Evolutionary conservation across 768 basidiomycete genomes (phyloP).

Genomic region (Suillus ampliporus): DNA sequence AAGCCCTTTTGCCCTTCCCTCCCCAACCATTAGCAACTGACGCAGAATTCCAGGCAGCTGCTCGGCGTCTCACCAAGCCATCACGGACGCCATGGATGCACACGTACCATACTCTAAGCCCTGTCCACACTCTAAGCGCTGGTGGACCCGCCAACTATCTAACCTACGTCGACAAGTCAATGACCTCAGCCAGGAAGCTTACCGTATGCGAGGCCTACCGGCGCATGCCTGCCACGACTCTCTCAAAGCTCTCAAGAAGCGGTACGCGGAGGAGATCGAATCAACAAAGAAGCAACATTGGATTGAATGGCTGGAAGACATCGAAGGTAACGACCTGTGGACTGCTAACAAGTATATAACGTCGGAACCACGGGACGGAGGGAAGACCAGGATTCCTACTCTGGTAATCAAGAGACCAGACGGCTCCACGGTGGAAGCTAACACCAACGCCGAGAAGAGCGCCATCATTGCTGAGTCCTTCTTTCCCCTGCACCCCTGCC

Average conservation of each 20-base stretch:
- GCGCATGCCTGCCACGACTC: not conserved
- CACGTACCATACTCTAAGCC: constrained; percentile 25
- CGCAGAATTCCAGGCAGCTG: constrained; percentile 15
- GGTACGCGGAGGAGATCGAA: not conserved
- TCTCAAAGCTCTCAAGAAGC: not conserved
- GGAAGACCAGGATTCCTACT: not conserved
- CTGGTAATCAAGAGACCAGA: not conserved
- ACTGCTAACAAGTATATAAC: constrained; percentile 14
- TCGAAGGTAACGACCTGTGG: constrained; percentile 5
- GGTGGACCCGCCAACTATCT: constrained; percentile 41
- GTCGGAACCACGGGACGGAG: not conserved
- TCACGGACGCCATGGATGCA: constrained; percentile 21
- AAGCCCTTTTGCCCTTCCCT: too few relatives aligned
- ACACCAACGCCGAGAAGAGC: constrained; percentile 29
- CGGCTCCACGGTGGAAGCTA: not conserved
- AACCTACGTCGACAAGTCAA: constrained; percentile 21
- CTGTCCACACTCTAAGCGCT: constrained; percentile 32
- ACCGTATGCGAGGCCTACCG: not conserved
- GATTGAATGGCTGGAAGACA: constrained; percentile 15
- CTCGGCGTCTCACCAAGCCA: constrained; percentile 16
- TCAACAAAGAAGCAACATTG: constrained; percentile 15
- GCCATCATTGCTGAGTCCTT: constrained; percentile 23
- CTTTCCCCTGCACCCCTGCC: constrained; percentile 26
- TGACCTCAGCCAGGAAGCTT: constrained; percentile 17
- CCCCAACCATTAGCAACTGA: not conserved